Percentiles rank a stretch among this genome's conserved stretches.
Conservation (phyloP, 768 basidiomycete genomes). For the Heimioporus sp. region DNA sequence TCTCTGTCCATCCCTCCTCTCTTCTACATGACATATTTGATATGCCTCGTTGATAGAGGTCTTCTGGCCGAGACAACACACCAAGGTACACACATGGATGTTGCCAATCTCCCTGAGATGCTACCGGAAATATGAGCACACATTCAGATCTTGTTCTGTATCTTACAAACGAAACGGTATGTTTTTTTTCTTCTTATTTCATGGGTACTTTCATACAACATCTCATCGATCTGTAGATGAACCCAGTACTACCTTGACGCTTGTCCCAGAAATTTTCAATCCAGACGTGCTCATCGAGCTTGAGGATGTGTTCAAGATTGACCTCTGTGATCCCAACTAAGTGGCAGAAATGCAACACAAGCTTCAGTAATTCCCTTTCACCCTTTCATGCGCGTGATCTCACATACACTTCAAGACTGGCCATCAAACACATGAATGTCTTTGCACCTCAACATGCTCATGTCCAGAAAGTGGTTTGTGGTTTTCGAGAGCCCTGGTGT, state of each 20-base stretch:
- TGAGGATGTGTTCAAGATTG: slow-evolving; percentile 7
- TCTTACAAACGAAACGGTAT: slow-evolving; percentile 18
- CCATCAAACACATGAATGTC: slow-evolving; percentile 17
- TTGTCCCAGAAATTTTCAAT: no score
- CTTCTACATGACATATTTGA: no score
- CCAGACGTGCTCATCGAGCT: slow-evolving; percentile 18
- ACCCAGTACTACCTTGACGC: slow-evolving; percentile 11
- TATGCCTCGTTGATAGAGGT: neutral
- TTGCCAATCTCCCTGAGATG: neutral
- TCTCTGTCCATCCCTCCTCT: no score
- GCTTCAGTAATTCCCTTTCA: slow-evolving; percentile 10
- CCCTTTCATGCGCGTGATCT: neutral
- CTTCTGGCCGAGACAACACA: slow-evolving; percentile 14
- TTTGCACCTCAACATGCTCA: slow-evolving; percentile 22
- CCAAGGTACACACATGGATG: no score
- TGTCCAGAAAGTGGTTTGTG: slow-evolving; percentile 19
- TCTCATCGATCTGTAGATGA: slow-evolving; percentile 14
- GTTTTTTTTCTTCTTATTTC: neutral
- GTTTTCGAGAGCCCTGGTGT: no score
- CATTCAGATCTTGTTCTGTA: slow-evolving; percentile 6
- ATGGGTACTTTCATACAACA: no score
- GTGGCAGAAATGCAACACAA: no score
- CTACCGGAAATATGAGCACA: neutral
- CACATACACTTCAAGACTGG: slow-evolving; percentile 1
- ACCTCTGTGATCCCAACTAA: slow-evolving; percentile 6